Conservation (phyloP, 345 rosid species). For the Citrus maxima region DNA sequence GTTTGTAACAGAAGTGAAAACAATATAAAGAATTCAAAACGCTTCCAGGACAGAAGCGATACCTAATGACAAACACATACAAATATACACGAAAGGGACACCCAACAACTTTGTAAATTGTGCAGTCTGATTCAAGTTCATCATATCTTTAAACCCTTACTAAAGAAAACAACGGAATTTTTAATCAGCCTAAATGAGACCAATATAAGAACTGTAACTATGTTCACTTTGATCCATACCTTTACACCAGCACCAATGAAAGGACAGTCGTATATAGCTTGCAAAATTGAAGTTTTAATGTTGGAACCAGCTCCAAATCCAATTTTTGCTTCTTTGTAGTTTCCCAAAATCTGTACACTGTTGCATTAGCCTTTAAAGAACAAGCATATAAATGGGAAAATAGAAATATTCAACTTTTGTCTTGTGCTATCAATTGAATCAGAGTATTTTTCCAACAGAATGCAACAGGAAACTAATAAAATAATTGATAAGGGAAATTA, state of each 20-base stretch:
- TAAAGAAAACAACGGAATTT: neutral
- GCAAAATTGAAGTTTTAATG: conserved; percentile 54
- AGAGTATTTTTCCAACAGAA: neutral
- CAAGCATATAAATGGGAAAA: conserved; percentile 6
- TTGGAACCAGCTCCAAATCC: conserved; percentile 85
- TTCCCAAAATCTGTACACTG: conserved; percentile 55
- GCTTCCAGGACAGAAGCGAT: neutral
- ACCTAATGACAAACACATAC: neutral
- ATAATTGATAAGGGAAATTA: neutral
- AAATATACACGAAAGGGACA: neutral
- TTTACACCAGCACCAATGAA: conserved; percentile 65
- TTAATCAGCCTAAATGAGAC: neutral
- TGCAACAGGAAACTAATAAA: conserved; percentile 2
- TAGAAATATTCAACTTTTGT: neutral
- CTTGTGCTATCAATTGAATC: neutral
- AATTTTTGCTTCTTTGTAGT: conserved; percentile 71
- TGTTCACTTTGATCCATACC: conserved; percentile 37
- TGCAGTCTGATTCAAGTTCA: neutral
- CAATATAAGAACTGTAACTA: neutral
- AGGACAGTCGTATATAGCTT: conserved; percentile 81
- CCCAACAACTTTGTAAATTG: neutral
- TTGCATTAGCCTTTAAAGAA: conserved; percentile 16
- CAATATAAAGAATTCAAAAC: neutral
- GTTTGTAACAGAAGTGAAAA: neutral
- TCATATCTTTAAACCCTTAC: neutral